Evolutionary conservation across 306 rosid genomes (phyloP), one percentile per base, ranked within the genome.

Genomic region (Spatholobus suberectus): DNA sequence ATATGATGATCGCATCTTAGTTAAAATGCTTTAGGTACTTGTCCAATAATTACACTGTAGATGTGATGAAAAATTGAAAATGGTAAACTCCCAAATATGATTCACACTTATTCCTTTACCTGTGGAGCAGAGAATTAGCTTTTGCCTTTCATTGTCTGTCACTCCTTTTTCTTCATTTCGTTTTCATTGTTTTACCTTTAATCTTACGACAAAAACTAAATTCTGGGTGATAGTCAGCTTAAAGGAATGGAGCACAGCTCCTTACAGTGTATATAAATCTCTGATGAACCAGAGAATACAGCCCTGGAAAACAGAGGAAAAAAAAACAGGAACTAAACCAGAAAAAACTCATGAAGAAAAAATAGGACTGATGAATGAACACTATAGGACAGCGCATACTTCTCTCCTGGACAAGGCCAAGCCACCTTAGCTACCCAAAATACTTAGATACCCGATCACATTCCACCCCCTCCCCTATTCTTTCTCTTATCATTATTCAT

Each of bases 161-260:
- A 29, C 20, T 26, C 13, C 13, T 65, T 40, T 52, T 10, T 58
- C 13, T 69, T 55, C 57, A n/a, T 70, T 80, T 20, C 26, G 7
- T 27, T 57, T 54, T 52, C 70, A 66, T 67, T 69, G 35, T 76
- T 76, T 70, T 26, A 27, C 57, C 73, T 82, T 76, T 46, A 69
- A 76, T 51, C 34, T 32, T 34, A 32, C 17, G 26, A 35, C 3
- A 35, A 8, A 65, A 65, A 65, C 71, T 34, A 35, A n/a, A 65
- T 17, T 65, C 46, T 35, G 46, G 27, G 4, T 35, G 4, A n/a
- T 35, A 65, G n/a, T 65, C 15, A 65, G 47, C 71, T 65, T n/a
- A n/a, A 34, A 65, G 47, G 15, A 65, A 35, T 65, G 27, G 70
- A 35, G 46, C 46, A 65, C 26, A 17, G 24, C 18, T 34, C 46